These are phyloP conservation scores for Volvox africanus DNA, from an alignment of 139 green algal species.

Conservation along the genomic window DNA sequence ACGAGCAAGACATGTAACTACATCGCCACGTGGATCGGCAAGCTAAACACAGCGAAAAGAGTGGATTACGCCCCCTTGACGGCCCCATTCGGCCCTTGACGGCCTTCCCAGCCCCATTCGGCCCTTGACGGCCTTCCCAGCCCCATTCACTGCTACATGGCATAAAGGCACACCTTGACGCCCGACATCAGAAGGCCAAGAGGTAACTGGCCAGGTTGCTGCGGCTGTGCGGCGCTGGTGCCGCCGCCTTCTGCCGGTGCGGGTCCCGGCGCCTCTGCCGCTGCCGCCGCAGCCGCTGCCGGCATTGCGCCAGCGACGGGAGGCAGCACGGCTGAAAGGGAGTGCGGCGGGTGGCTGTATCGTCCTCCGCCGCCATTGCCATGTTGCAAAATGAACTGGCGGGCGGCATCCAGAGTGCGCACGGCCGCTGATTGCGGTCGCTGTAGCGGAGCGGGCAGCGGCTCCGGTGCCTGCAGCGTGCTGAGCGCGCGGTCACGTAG, in stretches of 20 bases:
- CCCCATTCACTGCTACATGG: too few relatives aligned
- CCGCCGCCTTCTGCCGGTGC: neutral
- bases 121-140: too few relatives aligned
- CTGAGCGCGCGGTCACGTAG: neutral
- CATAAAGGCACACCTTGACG: too few relatives aligned
- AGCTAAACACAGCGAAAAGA: too few relatives aligned
- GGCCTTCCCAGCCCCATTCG: too few relatives aligned
- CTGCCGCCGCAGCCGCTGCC: neutral
- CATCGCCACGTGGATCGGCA: too few relatives aligned
- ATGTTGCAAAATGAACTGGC: neutral
- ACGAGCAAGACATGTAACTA: too few relatives aligned
- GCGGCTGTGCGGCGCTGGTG: neutral
- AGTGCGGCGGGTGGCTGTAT: neutral
- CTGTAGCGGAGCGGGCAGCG: neutral
- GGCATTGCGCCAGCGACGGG: neutral
- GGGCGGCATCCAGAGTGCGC: neutral
- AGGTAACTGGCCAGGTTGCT: neutral
- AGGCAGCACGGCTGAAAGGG: neutral
- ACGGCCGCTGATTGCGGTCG: slow-evolving; percentile 16
- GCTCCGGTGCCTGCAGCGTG: neutral
- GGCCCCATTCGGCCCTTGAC: too few relatives aligned
- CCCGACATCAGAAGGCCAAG: too few relatives aligned
- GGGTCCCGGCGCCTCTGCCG: neutral
- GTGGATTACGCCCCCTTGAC: too few relatives aligned
- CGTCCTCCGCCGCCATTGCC: slow-evolving; percentile 5